Evolutionary conservation across 2,329 filamentous ascomycete genomes (phyloP).

Genomic region (Sarocladium oryzae): DNA sequence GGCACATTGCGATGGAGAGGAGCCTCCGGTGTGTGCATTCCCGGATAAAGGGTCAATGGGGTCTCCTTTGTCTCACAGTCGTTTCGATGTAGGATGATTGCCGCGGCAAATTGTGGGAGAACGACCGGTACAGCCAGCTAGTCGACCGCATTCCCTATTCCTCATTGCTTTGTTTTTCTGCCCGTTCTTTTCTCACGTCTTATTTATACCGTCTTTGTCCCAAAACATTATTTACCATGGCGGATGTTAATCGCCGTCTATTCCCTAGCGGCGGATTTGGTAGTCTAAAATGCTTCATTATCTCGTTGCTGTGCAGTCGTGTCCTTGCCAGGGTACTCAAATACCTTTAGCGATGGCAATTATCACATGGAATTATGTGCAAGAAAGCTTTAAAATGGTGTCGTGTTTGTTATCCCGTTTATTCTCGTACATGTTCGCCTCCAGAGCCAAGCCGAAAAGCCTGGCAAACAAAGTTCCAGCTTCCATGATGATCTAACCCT

Average conservation of each 20-base stretch:
- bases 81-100: neutral
- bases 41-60: no score
- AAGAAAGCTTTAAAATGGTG: neutral
- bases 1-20: neutral
- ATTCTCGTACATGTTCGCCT: neutral
- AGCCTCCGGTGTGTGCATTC: no score
- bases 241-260: neutral
- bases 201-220: neutral
- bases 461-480: neutral
- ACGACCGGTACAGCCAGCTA: neutral
- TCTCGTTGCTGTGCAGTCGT: no score
- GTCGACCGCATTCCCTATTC: neutral
- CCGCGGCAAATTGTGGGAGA: neutral
- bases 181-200: neutral
- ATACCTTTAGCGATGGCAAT: no score
- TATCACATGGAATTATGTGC: neutral
- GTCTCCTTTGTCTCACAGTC: no score
- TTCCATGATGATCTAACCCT: neutral
- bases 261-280: neutral
- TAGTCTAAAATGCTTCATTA: neutral
- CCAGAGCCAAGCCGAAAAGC: neutral
- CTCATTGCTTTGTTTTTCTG: neutral
- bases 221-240: neutral
- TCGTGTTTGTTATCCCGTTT: neutral
- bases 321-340: no score